Evolutionary conservation across 2,329 filamentous ascomycete genomes (phyloP).

Genomic region (Diaporthe humulicola): DNA sequence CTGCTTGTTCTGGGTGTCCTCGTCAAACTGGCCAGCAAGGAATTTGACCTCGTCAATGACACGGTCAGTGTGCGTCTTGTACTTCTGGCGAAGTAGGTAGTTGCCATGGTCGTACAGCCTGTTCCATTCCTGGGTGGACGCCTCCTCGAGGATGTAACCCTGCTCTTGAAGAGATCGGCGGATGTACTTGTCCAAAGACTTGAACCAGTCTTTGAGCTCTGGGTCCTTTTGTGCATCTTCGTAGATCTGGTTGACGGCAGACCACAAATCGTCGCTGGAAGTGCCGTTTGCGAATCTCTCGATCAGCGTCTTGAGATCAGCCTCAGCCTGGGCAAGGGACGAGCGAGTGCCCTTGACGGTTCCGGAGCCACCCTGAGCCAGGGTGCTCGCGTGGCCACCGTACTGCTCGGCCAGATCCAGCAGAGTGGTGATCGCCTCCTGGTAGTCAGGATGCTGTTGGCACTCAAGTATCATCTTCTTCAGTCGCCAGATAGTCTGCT

Average conservation of each 20-base stretch:
- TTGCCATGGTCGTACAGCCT: constrained; percentile 86
- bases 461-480: constrained; percentile 99
- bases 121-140: constrained; percentile 85
- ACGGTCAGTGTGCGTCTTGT: constrained; percentile 86
- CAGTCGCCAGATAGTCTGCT: constrained; percentile 90
- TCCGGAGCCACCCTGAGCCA: constrained; percentile 74
- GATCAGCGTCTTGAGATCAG: constrained; percentile 86
- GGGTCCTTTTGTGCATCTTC: constrained; percentile 86
- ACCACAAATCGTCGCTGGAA: constrained; percentile 87
- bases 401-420: constrained; percentile 89
- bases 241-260: constrained; percentile 88
- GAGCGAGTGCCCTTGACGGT: constrained; percentile 81
- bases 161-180: constrained; percentile 88
- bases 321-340: constrained; percentile 78
- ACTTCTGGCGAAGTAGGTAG: constrained; percentile 89
- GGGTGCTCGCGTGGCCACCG: constrained; percentile 76
- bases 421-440: constrained; percentile 89
- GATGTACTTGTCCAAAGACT: constrained; percentile 80
- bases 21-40: constrained; percentile 87
- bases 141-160: constrained; percentile 89
- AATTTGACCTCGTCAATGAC: constrained; percentile 93
- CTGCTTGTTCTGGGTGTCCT: constrained; percentile 86
- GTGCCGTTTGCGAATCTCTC: constrained; percentile 97
- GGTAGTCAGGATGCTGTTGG: constrained; percentile 94
- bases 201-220: constrained; percentile 93